These are phyloP conservation scores for Phytophthora pluvialis DNA, from an alignment of 352 stramenopile species.

Conservation along the genomic window DNA sequence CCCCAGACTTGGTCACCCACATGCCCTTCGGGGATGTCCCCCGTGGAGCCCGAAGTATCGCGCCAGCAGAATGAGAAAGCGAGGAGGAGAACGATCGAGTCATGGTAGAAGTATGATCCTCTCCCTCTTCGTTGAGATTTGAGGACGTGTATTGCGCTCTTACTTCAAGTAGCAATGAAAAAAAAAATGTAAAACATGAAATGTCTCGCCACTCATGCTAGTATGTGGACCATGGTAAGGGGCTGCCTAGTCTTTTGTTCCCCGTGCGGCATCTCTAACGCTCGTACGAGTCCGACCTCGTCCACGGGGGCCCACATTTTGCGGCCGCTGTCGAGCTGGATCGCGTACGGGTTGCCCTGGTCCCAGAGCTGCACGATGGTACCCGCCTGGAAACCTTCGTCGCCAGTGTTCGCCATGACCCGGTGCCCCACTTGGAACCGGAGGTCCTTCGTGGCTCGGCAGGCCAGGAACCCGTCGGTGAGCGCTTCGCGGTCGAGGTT, in stretches of 20 bases:
- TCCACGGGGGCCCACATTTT: slow-evolving; percentile 59
- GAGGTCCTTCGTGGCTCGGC: slow-evolving; percentile 37
- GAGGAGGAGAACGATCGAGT: too few species aligned
- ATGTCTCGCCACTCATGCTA: slow-evolving; percentile 18
- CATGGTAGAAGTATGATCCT: too few species aligned
- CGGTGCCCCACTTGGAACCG: slow-evolving; percentile 53
- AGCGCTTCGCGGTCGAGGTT: slow-evolving; percentile 76
- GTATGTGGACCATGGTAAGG: slow-evolving; percentile 34
- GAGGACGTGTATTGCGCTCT: background rate
- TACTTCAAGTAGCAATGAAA: too few species aligned
- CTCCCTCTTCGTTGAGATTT: background rate
- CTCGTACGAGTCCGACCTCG: slow-evolving; percentile 42
- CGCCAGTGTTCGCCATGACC: slow-evolving; percentile 45
- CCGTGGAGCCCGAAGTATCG: too few species aligned
- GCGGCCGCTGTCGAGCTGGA: slow-evolving; percentile 42
- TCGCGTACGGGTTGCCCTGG: slow-evolving; percentile 57
- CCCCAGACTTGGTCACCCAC: too few species aligned
- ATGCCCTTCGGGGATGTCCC: too few species aligned
- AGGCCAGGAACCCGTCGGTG: slow-evolving; percentile 51
- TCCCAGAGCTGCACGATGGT: slow-evolving; percentile 56
- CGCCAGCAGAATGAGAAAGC: too few species aligned
- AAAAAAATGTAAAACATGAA: slow-evolving; percentile 2
- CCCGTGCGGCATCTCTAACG: slow-evolving; percentile 12
- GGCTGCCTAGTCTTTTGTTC: slow-evolving; percentile 21
- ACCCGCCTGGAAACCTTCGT: slow-evolving; percentile 46